phyloP scores from a whole-genome alignment of 2,329 filamentous ascomycete genomes.

The Coniella vitis region DNA sequence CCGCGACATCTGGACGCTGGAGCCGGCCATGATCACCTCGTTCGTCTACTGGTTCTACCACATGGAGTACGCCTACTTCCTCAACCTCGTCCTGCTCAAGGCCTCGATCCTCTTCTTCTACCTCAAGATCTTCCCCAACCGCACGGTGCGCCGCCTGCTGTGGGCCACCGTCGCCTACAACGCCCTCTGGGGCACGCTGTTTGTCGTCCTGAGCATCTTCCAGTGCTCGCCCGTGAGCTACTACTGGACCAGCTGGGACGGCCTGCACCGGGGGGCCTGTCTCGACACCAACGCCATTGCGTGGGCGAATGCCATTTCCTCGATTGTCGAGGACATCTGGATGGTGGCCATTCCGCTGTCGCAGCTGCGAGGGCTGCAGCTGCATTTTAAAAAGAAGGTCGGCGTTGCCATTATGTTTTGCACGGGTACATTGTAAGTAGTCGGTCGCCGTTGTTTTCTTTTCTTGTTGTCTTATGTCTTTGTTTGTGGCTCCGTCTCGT shows the following conservation, averaged over 20 bases:
- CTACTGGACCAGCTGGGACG: conserved; percentile 49
- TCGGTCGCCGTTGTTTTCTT: too few species aligned
- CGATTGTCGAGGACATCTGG: conserved; percentile 34
- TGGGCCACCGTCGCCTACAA: conserved; percentile 11
- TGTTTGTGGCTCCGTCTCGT: too few species aligned
- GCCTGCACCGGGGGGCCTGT: conserved; percentile 39
- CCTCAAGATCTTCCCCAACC: conserved; percentile 13
- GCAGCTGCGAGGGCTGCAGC: conserved; percentile 31
- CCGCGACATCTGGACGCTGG: conserved; percentile 18
- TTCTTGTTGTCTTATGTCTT: too few species aligned
- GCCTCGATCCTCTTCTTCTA: conserved; percentile 15
- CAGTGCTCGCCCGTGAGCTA: conserved; percentile 45
- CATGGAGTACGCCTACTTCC: conserved; percentile 25
- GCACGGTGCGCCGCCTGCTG: conserved; percentile 6
- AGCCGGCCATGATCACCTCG: conserved; percentile 15
- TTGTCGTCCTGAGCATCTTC: conserved; percentile 37
- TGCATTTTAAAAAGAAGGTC: conserved; percentile 42
- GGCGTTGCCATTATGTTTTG: conserved; percentile 37
- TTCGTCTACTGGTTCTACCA: conserved; percentile 38
- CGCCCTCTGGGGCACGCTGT: conserved; percentile 28
- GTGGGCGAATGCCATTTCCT: conserved; percentile 44
- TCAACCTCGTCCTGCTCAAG: conserved; percentile 13
- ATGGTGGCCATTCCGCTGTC: conserved; percentile 37
- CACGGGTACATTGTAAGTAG: conserved; percentile 34
- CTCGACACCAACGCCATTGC: conserved; percentile 40